Evolutionary conservation across 2,329 filamentous ascomycete species (phyloP).

Genomic region (Pseudogymnoascus sp.): DNA sequence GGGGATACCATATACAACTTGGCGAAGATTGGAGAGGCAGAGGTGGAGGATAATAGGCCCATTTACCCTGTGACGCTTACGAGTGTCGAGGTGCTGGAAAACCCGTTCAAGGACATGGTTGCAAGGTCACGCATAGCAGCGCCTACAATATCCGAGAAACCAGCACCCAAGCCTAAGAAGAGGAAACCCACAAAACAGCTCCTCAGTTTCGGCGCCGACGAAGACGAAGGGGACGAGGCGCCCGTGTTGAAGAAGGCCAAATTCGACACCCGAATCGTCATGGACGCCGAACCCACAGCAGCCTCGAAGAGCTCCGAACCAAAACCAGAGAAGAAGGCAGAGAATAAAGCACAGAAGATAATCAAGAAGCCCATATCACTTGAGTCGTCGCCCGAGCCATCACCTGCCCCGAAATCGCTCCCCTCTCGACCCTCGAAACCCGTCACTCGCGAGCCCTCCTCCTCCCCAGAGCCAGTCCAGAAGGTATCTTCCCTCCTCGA

Average conservation of each 20-base stretch:
- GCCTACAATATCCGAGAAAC: slow-evolving; percentile 37
- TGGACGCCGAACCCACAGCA: slow-evolving; percentile 39
- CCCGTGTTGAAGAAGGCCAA: slow-evolving; percentile 67
- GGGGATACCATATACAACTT: slow-evolving; percentile 96
- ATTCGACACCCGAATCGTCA: slow-evolving; percentile 68
- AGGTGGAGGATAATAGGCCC: slow-evolving; percentile 75
- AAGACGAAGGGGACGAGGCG: slow-evolving; percentile 42
- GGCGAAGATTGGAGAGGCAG: slow-evolving; percentile 83
- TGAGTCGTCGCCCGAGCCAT: slow-evolving; percentile 32
- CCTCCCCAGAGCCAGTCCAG: slow-evolving; percentile 30
- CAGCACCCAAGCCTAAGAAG: slow-evolving; percentile 55
- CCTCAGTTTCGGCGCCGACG: slow-evolving; percentile 67
- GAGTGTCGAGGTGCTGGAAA: slow-evolving; percentile 65
- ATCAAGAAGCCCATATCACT: slow-evolving; percentile 26
- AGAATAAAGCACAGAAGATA: slow-evolving; percentile 26
- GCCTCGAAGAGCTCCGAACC: slow-evolving; percentile 19
- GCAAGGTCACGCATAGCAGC: slow-evolving; percentile 53
- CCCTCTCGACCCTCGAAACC: slow-evolving; percentile 25
- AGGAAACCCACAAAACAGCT: slow-evolving; percentile 68
- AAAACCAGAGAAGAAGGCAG: slow-evolving; percentile 26
- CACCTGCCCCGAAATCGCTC: slow-evolving; percentile 23
- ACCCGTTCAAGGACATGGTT: slow-evolving; percentile 75
- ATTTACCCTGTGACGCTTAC: slow-evolving; percentile 78
- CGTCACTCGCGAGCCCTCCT: slow-evolving; percentile 26
- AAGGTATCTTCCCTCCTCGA: slow-evolving; percentile 44